A percentile compares a stretch with the other conserved stretches of the same genome.
phyloP scores from a whole-genome alignment of 139 green algal genomes.

The Edaphochlamys debaryana region DNA sequence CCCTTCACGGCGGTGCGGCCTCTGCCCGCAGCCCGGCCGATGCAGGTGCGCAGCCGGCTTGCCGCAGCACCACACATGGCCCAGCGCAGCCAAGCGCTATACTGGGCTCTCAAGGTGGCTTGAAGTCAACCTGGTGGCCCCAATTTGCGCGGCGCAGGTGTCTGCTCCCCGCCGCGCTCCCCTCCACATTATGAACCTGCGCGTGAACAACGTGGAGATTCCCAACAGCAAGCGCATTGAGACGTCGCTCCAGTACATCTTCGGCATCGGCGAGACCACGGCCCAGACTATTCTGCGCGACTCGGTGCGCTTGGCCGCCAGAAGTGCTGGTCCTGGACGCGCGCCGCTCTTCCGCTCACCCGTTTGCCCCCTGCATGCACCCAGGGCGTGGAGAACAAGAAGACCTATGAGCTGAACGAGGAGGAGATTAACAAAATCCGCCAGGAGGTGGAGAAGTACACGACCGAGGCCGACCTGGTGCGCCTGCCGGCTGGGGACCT shows the following conservation, averaged over 20 bases:
- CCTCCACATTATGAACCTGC: constrained; percentile 82
- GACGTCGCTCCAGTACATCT: constrained; percentile 97
- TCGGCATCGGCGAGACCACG: constrained; percentile 92
- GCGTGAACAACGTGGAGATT: constrained; percentile 97
- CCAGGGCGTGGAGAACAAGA: constrained; percentile 96
- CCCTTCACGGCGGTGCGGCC: constrained; percentile 52
- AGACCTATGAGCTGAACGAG: constrained; percentile 93
- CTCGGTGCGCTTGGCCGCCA: constrained; percentile 59
- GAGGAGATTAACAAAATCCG: constrained; percentile 96
- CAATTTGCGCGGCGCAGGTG: constrained; percentile 22
- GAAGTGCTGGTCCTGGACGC: not conserved
- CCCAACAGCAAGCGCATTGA: constrained; percentile 98
- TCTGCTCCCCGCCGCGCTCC: constrained; percentile 61
- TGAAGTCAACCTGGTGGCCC: too few species aligned
- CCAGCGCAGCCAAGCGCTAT: too few species aligned
- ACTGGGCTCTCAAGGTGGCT: too few species aligned
- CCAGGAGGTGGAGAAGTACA: constrained; percentile 93
- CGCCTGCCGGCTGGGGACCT: constrained; percentile 33
- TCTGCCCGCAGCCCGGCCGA: constrained; percentile 46
- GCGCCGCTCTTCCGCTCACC: too few species aligned
- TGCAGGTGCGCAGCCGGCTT: constrained; percentile 39
- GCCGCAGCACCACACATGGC: too few species aligned
- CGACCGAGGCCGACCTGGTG: constrained; percentile 90
- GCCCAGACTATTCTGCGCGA: constrained; percentile 89
- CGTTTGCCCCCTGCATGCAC: not conserved